A percentile compares a stretch with the other conserved stretches of the same genome.
Evolutionary conservation across 352 stramenopile genomes (phyloP).

Genomic region (Pythium aquatile): DNA sequence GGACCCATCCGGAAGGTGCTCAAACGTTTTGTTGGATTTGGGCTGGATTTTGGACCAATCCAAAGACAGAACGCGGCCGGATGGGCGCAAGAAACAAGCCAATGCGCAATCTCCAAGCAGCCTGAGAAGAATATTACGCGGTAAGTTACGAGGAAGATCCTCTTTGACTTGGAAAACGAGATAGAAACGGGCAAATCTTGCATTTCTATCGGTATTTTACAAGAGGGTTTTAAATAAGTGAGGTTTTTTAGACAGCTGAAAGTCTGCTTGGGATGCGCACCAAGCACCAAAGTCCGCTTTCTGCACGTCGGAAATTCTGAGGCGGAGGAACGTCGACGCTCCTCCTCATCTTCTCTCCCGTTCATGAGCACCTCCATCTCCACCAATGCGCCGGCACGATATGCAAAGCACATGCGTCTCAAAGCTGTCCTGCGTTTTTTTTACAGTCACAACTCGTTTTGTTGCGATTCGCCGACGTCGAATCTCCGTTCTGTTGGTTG

Average conservation of each 20-base stretch:
- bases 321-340: not conserved
- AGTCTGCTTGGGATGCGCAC: constrained; percentile 1
- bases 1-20: not conserved
- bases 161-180: not conserved
- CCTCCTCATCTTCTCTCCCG: not conserved
- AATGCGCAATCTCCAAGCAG: constrained; percentile 2
- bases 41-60: not conserved
- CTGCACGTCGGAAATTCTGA: not conserved
- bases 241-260: not conserved
- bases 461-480: not conserved
- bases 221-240: not conserved
- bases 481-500: not conserved
- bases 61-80: not conserved
- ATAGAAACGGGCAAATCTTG: too few species aligned
- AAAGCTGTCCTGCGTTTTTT: not conserved
- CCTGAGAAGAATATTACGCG: not conserved
- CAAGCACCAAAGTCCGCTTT: not conserved
- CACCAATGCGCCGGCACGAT: not conserved
- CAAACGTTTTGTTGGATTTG: not conserved
- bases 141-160: not conserved
- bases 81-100: not conserved
- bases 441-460: not conserved
- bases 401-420: not conserved
- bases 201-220: not conserved
- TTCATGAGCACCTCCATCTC: not conserved